phyloP scores from a whole-genome alignment of 176 grass and related monocot genomes.

The Phoenix dactylifera region DNA sequence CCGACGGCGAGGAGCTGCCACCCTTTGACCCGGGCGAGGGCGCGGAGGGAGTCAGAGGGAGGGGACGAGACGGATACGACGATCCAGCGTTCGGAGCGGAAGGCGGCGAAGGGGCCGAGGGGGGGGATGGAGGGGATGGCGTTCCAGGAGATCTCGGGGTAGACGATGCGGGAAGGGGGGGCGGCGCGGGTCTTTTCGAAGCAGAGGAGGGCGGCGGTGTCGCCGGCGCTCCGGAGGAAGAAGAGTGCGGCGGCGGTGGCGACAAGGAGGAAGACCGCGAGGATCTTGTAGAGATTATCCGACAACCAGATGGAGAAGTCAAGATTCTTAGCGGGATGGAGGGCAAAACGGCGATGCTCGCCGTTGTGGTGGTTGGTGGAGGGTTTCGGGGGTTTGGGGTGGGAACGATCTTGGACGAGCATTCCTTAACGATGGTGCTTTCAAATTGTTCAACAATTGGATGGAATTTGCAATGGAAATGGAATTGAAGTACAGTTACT shows the following conservation, averaged over 20 bases:
- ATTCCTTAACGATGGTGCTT: slow-evolving; percentile 15
- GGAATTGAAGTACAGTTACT: no score
- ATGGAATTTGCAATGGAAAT: slow-evolving; percentile 20
- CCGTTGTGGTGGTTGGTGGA: slow-evolving; percentile 19
- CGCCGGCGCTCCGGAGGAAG: slow-evolving; percentile 73
- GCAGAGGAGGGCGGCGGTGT: slow-evolving; percentile 65
- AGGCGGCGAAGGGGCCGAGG: slow-evolving; percentile 39
- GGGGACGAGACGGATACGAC: slow-evolving; percentile 70
- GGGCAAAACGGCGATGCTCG: slow-evolving; percentile 35
- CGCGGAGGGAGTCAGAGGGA: slow-evolving; percentile 53
- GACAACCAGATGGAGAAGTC: slow-evolving; percentile 75
- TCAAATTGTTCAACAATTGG: not conserved
- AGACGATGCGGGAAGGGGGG: slow-evolving; percentile 32
- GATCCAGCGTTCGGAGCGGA: slow-evolving; percentile 88
- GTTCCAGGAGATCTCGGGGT: slow-evolving; percentile 61
- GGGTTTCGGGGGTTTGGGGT: not conserved
- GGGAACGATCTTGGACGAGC: slow-evolving; percentile 65
- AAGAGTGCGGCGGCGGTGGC: slow-evolving; percentile 66
- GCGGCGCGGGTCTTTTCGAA: slow-evolving; percentile 42
- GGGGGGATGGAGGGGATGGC: slow-evolving; percentile 40
- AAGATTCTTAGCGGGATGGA: slow-evolving; percentile 53
- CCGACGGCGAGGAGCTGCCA: slow-evolving; percentile 95
- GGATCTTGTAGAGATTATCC: slow-evolving; percentile 74
- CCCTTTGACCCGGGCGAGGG: slow-evolving; percentile 54
- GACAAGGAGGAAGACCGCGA: slow-evolving; percentile 45